These are phyloP conservation scores for Talaromyces pinophilus DNA, from an alignment of 2,329 filamentous ascomycete species.

Conservation along the genomic window DNA sequence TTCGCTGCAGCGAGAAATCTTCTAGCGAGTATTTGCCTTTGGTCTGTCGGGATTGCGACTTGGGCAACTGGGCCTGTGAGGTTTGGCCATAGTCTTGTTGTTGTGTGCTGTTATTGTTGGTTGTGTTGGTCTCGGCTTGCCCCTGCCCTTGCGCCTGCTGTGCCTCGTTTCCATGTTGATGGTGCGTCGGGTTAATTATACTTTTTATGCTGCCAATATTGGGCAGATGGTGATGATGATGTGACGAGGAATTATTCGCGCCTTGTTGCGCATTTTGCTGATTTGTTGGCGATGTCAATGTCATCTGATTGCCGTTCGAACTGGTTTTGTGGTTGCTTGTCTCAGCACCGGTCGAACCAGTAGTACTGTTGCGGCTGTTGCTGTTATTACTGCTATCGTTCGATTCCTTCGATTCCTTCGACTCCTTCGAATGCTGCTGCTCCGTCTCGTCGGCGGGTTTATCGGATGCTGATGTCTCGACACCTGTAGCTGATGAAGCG, in stretches of 20 bases:
- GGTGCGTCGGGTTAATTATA: conserved; percentile 69
- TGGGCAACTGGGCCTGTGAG: conserved; percentile 24
- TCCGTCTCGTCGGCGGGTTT: conserved; percentile 26
- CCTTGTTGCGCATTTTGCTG: conserved; percentile 33
- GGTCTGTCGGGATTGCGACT: conserved; percentile 25
- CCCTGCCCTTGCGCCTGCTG: neutral
- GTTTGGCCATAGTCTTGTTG: conserved; percentile 12
- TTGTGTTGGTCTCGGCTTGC: neutral
- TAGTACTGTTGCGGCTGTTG: conserved; percentile 27
- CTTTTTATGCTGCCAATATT: conserved; percentile 81
- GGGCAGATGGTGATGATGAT: conserved; percentile 46
- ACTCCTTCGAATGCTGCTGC: conserved; percentile 24
- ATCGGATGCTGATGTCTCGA: conserved; percentile 45
- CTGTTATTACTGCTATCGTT: conserved; percentile 10
- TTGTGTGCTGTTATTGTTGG: neutral
- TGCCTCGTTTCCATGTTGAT: conserved; percentile 23
- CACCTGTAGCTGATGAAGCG: conserved; percentile 62
- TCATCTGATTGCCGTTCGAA: conserved; percentile 25
- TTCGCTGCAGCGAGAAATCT: conserved; percentile 88
- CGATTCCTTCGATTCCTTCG: conserved; percentile 17
- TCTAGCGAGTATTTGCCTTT: conserved; percentile 86
- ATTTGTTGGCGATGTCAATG: conserved; percentile 39
- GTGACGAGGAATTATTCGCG: conserved; percentile 33
- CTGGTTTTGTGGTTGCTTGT: conserved; percentile 9
- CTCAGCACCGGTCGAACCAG: conserved; percentile 24